Evolutionary conservation across 208 protist species (phyloP).

Genomic region (Strigomonas culicis): DNA sequence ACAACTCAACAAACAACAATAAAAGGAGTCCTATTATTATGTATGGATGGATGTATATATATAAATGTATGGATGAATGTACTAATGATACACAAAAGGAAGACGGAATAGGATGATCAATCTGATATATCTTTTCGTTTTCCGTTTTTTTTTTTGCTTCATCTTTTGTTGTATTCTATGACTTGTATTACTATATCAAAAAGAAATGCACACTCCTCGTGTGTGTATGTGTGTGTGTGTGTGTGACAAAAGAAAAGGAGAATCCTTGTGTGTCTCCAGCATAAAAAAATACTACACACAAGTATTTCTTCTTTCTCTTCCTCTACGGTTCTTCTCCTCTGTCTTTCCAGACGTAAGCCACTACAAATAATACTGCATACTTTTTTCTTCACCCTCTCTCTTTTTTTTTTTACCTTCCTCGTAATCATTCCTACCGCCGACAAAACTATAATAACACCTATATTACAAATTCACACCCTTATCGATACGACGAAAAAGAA

Average conservation of each 20-base stretch:
- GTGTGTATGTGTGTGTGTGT: too few relatives aligned
- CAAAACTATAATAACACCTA: not conserved
- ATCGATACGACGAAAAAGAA: not conserved
- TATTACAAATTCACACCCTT: not conserved
- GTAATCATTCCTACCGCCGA: not conserved
- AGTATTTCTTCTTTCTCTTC: not conserved
- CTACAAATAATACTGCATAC: not conserved
- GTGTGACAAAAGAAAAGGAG: not conserved
- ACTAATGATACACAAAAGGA: too few relatives aligned
- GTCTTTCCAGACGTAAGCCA: not conserved
- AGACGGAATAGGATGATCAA: not conserved
- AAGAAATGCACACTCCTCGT: too few relatives aligned
- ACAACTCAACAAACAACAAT: not conserved
- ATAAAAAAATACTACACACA: not conserved
- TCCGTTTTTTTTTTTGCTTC: constrained; percentile 18
- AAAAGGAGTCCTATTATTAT: not conserved
- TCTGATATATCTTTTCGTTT: not conserved
- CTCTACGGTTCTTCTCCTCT: not conserved
- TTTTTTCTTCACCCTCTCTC: not conserved
- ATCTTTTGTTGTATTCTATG: not conserved
- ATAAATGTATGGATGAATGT: not conserved
- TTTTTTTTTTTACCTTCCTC: constrained; percentile 8
- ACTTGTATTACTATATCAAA: not conserved
- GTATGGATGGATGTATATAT: not conserved
- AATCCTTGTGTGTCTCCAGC: not conserved